These are phyloP conservation scores for Apiotrichum siamense DNA, from an alignment of 1,284 basidiomycete genomes.

Conservation along the genomic window DNA sequence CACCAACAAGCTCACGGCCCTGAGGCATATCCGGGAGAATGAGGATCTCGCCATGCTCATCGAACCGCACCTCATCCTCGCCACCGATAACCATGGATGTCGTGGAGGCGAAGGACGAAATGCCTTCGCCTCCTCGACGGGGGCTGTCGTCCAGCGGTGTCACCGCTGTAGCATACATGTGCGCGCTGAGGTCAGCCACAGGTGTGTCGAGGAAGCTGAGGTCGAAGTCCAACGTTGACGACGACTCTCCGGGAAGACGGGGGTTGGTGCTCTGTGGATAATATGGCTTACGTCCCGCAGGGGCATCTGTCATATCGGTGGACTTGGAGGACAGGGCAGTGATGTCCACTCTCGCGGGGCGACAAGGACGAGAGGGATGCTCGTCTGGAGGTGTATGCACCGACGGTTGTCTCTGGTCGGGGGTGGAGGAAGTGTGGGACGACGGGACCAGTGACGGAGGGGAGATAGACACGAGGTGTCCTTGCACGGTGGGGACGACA, in stretches of 20 bases:
- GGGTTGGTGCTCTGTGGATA: conserved; percentile 19
- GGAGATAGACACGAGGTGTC: neutral
- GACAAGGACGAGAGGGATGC: neutral
- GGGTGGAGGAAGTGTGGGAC: neutral
- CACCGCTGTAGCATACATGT: conserved; percentile 7
- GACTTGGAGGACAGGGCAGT: neutral
- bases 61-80: conserved; percentile 1
- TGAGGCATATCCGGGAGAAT: conserved; percentile 12
- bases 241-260: conserved; percentile 10
- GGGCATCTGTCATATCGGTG: no score
- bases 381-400: neutral
- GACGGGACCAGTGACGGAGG: neutral
- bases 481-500: neutral
- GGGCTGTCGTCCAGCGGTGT: neutral
- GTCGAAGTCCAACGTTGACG: conserved; percentile 17
- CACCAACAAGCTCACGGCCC: conserved; percentile 22
- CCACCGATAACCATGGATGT: neutral
- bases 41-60: conserved; percentile 7
- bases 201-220: conserved; percentile 19
- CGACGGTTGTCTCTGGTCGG: neutral
- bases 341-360: neutral
- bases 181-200: conserved; percentile 11
- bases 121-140: no score
- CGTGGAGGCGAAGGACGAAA: neutral
- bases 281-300: neutral